Evolutionary conservation across 176 grass and related monocot genomes (phyloP).

Genomic region (Musa troglodytarum): DNA sequence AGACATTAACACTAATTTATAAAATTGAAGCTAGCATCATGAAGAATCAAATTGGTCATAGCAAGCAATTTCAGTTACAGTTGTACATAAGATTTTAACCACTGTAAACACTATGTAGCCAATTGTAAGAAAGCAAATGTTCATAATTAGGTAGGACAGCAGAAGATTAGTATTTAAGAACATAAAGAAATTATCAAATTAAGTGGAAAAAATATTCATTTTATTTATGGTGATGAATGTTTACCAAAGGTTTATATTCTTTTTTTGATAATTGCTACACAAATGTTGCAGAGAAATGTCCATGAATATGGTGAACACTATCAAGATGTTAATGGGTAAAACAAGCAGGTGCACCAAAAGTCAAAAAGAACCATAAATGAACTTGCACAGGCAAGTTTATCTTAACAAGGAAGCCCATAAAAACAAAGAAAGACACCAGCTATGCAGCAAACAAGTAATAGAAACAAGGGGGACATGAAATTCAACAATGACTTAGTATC

Average conservation of each 20-base stretch:
- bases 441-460: neutral
- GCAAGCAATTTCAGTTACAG: too few species aligned
- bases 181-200: too few species aligned
- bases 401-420: neutral
- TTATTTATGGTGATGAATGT: neutral
- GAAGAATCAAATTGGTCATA: too few species aligned
- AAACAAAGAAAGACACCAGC: neutral
- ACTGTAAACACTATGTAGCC: too few species aligned
- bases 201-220: neutral
- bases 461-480: neutral
- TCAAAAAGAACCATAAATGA: neutral
- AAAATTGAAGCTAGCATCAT: too few species aligned
- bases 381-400: neutral
- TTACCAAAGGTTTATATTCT: too few species aligned
- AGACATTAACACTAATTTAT: too few species aligned
- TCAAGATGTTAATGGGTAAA: neutral
- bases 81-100: too few species aligned
- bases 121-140: too few species aligned
- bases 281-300: neutral
- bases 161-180: too few species aligned
- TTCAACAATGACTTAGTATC: neutral
- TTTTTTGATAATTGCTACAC: neutral
- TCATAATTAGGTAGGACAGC: too few species aligned
- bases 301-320: neutral
- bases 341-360: neutral